These are phyloP conservation scores for Solanum lignicaule DNA, from an alignment of 257 asterid species.

Conservation along the genomic window DNA sequence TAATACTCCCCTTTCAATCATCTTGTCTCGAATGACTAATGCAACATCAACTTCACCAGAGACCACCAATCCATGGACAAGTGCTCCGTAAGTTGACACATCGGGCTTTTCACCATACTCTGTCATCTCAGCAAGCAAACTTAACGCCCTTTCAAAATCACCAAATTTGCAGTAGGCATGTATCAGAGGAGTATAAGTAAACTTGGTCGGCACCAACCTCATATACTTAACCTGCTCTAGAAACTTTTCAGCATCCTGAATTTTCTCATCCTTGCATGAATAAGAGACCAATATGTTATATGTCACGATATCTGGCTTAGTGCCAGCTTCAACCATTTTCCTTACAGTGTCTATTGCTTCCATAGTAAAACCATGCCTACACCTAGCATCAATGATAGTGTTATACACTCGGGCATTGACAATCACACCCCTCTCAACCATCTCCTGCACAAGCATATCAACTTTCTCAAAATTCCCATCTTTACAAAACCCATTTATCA, in stretches of 20 bases:
- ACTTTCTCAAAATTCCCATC: conserved; percentile 48
- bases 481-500: conserved; percentile 64
- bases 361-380: conserved; percentile 32
- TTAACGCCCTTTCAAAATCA: conserved; percentile 59
- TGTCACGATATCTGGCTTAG: conserved; percentile 52
- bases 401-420: conserved; percentile 47
- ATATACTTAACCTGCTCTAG: conserved; percentile 31
- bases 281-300: conserved; percentile 64
- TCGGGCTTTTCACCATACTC: conserved; percentile 67
- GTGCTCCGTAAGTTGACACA: conserved; percentile 60
- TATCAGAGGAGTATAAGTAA: conserved; percentile 72
- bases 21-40: conserved; percentile 47
- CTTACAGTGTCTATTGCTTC: conserved; percentile 37
- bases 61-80: conserved; percentile 66
- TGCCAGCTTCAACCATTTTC: conserved; percentile 48
- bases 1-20: conserved; percentile 52
- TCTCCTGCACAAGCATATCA: conserved; percentile 48
- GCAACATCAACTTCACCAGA: conserved; percentile 74
- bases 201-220: conserved; percentile 45
- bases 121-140: conserved; percentile 59
- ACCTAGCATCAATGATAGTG: conserved; percentile 49
- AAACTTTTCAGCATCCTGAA: conserved; percentile 60
- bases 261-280: conserved; percentile 55
- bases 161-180: conserved; percentile 47
- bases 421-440: conserved; percentile 49